These are phyloP conservation scores for Kuraishia borneana DNA, from an alignment of 805 yeast genomes.

Conservation along the genomic window DNA sequence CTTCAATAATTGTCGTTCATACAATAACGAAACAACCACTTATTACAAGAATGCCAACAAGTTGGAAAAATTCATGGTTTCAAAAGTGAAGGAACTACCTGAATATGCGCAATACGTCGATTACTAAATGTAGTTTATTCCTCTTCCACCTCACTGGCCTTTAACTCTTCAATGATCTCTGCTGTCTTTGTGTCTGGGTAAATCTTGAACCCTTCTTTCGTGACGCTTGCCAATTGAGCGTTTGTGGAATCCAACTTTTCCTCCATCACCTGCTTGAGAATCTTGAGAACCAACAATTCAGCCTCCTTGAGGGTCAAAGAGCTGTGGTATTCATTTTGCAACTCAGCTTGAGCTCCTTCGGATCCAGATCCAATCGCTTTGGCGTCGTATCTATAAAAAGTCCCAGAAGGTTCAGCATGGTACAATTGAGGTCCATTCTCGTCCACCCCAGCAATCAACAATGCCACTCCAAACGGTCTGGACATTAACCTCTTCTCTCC, in stretches of 20 bases:
- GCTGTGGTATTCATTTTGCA: constrained; percentile 92
- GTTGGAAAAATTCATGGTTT: constrained; percentile 78
- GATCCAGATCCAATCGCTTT: constrained; percentile 98
- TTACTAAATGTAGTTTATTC: constrained; percentile 1
- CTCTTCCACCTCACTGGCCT: constrained; percentile 52
- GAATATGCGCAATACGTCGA: constrained; percentile 82
- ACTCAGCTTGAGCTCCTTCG: constrained; percentile 97
- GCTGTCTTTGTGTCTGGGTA: constrained; percentile 78
- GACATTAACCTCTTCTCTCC: constrained; percentile 95
- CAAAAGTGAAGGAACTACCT: constrained; percentile 79
- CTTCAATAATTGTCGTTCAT: constrained; percentile 83
- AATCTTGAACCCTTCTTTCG: constrained; percentile 80
- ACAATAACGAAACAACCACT: constrained; percentile 90
- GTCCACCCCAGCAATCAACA: constrained; percentile 83
- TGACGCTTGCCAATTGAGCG: constrained; percentile 91
- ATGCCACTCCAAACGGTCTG: constrained; percentile 97
- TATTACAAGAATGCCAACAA: constrained; percentile 92
- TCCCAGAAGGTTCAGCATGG: constrained; percentile 99
- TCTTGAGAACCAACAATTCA: constrained; percentile 77
- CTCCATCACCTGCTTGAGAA: constrained; percentile 97
- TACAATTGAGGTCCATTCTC: constrained; percentile 93
- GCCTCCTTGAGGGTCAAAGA: constrained; percentile 89
- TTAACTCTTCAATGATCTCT: constrained; percentile 65
- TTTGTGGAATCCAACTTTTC: constrained; percentile 92
- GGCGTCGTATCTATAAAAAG: constrained; percentile 95